Conservation (phyloP, 2,329 filamentous ascomycete species). For the Exophiala sp. region DNA sequence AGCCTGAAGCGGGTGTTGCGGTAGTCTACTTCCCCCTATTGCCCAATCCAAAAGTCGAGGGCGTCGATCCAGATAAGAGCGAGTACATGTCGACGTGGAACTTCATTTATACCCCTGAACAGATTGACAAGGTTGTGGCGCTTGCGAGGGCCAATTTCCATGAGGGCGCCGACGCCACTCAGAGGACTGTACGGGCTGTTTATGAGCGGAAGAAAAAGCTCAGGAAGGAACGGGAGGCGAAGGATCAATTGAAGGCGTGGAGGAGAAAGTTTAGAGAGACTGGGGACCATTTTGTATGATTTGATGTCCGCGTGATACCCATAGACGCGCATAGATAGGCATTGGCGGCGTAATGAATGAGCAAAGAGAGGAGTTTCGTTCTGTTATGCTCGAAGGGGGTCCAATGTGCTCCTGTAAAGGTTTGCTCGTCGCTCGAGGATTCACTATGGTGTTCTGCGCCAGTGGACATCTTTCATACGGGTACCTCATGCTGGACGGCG, state of each 20-base stretch:
- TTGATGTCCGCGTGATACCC: too few relatives aligned
- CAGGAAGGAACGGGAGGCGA: constrained; percentile 53
- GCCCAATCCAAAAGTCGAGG: constrained; percentile 69
- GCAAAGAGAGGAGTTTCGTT: background rate
- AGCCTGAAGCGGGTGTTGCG: constrained; percentile 77
- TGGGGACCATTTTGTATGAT: constrained; percentile 13
- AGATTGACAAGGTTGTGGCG: constrained; percentile 79
- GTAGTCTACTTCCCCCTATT: constrained; percentile 90
- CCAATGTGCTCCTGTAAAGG: constrained; percentile 31
- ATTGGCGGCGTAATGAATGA: background rate
- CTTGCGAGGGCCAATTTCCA: constrained; percentile 83
- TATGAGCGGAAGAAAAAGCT: constrained; percentile 83
- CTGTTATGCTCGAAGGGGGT: background rate
- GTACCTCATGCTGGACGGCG: too few relatives aligned
- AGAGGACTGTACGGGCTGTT: constrained; percentile 75
- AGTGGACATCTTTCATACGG: too few relatives aligned
- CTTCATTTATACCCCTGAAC: constrained; percentile 87
- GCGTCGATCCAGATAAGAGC: constrained; percentile 75
- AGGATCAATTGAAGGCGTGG: constrained; percentile 32
- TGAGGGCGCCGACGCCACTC: constrained; percentile 75
- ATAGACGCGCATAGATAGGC: background rate
- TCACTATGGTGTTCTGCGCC: too few relatives aligned
- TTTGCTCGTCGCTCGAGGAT: too few relatives aligned
- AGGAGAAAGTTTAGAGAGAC: constrained; percentile 12
- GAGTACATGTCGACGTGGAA: constrained; percentile 98